These are phyloP conservation scores for Suhomyces prunicola DNA, from an alignment of 805 yeast species.

Conservation along the genomic window DNA sequence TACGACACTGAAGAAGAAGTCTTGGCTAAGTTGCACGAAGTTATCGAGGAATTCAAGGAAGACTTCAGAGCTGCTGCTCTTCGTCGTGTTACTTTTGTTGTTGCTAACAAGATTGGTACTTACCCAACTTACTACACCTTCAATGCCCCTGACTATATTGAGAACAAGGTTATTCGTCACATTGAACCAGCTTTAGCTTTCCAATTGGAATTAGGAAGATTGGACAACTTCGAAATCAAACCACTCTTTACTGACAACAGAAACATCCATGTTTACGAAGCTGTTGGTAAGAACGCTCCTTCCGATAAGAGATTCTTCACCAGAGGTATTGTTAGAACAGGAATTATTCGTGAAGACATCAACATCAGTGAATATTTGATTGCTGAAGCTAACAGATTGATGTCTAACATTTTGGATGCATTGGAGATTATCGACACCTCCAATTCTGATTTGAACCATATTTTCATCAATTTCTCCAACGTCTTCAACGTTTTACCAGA, in stretches of 20 bases:
- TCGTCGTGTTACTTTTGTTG: slow-evolving; percentile 90
- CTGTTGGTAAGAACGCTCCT: slow-evolving; percentile 88
- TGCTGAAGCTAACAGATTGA: slow-evolving; percentile 93
- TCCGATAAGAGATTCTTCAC: slow-evolving; percentile 95
- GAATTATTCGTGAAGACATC: slow-evolving; percentile 88
- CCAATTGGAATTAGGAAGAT: slow-evolving; percentile 92
- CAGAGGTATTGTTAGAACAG: slow-evolving; percentile 96
- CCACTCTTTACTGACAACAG: slow-evolving; percentile 96
- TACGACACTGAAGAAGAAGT: slow-evolving; percentile 68
- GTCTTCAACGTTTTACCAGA: slow-evolving; percentile 91
- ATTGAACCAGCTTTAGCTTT: slow-evolving; percentile 97
- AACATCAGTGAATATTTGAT: slow-evolving; percentile 91
- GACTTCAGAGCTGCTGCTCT: slow-evolving; percentile 69
- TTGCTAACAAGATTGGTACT: slow-evolving; percentile 78
- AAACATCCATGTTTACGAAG: slow-evolving; percentile 96
- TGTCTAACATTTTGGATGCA: slow-evolving; percentile 94
- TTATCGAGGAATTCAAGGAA: slow-evolving; percentile 64
- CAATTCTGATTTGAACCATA: slow-evolving; percentile 94
- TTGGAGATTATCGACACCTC: slow-evolving; percentile 91
- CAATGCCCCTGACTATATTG: slow-evolving; percentile 80
- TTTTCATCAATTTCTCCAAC: slow-evolving; percentile 94
- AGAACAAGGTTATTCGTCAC: slow-evolving; percentile 93
- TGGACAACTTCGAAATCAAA: slow-evolving; percentile 91
- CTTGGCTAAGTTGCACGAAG: slow-evolving; percentile 57
- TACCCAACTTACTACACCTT: slow-evolving; percentile 96